A percentile compares a stretch with the other conserved stretches of the same genome.
Evolutionary conservation across 2,329 filamentous ascomycete species (phyloP).

Genomic region (Byssothecium circinans): DNA sequence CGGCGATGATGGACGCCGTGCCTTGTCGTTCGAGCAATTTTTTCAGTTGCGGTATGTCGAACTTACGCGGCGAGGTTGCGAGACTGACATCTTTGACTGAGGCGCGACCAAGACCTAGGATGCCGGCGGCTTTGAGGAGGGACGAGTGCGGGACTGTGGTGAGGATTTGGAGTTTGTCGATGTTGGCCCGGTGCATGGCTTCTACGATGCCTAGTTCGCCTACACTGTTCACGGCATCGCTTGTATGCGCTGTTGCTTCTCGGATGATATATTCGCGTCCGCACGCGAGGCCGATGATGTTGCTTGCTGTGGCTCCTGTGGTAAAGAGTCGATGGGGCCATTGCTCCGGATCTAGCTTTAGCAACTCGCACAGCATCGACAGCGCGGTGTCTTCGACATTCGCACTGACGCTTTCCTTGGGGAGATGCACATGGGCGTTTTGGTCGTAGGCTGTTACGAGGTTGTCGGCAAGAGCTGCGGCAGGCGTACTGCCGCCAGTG

Average conservation of each 20-base stretch:
- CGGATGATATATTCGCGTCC: conserved; percentile 69
- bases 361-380: conserved; percentile 66
- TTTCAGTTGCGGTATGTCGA: conserved; percentile 70
- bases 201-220: conserved; percentile 70
- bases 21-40: conserved; percentile 56
- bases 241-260: conserved; percentile 46
- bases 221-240: conserved; percentile 47
- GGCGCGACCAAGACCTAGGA: conserved; percentile 75
- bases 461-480: conserved; percentile 80
- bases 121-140: conserved; percentile 76
- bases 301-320: conserved; percentile 69
- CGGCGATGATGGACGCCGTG: conserved; percentile 71
- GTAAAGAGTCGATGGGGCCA: conserved; percentile 81
- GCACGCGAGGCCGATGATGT: conserved; percentile 66
- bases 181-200: conserved; percentile 65
- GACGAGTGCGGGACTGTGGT: conserved; percentile 85
- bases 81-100: conserved; percentile 65
- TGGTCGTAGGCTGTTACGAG: conserved; percentile 81
- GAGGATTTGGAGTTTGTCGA: conserved; percentile 72
- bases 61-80: conserved; percentile 63
- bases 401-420: conserved; percentile 72
- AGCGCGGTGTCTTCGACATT: conserved; percentile 75
- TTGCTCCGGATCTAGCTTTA: conserved; percentile 58
- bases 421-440: conserved; percentile 81
- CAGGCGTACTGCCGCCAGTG: conserved; percentile 76